These are phyloP conservation scores for Amphibolis antarctica DNA, from an alignment of 106 monocot genomes.

Conservation along the genomic window DNA sequence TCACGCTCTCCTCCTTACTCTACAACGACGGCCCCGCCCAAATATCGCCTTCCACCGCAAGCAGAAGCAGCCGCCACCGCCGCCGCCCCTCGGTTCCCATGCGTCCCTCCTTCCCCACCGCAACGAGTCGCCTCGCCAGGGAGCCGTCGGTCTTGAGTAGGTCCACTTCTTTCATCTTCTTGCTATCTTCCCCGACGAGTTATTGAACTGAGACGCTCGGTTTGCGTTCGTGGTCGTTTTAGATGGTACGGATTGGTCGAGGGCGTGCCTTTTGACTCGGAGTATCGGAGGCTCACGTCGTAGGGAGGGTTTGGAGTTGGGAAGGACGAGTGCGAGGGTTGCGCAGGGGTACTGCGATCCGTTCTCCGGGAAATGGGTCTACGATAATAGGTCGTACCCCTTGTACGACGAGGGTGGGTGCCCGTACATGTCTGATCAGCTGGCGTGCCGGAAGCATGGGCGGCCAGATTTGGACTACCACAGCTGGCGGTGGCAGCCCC, in stretches of 20 bases:
- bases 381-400: constrained; percentile 38
- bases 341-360: constrained; percentile 29
- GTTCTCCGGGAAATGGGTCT: constrained; percentile 65
- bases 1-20: constrained; percentile 39
- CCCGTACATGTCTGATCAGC: constrained; percentile 80
- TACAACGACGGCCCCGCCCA: constrained; percentile 13
- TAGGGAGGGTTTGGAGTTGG: not conserved
- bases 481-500: constrained; percentile 74
- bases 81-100: not conserved
- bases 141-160: not conserved
- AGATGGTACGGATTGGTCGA: constrained; percentile 50
- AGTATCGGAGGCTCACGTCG: constrained; percentile 14
- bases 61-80: not conserved
- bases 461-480: constrained; percentile 59
- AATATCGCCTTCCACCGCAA: not conserved
- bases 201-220: not conserved
- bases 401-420: constrained; percentile 51
- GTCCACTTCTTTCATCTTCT: not conserved
- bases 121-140: not conserved
- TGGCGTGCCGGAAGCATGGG: constrained; percentile 68
- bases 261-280: constrained; percentile 24
- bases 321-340: not conserved
- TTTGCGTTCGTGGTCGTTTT: not conserved
- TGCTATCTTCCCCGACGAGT: not conserved
- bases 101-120: not conserved